Evolutionary conservation across 495 filamentous ascomycete genomes (phyloP).

Genomic region (Aspergillus ostianus): DNA sequence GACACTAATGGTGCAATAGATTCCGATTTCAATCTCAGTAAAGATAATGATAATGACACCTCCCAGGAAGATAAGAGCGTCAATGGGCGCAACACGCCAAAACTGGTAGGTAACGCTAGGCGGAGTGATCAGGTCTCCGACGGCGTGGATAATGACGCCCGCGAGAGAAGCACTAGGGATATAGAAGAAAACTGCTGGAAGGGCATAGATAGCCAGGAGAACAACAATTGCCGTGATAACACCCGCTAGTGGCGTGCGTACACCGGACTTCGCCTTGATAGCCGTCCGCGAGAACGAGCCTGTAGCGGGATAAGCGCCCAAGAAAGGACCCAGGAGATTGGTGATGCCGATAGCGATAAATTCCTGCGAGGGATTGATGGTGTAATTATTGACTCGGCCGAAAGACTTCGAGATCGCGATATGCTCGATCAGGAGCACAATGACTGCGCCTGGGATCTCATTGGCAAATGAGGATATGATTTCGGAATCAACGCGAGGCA

Average conservation of each 20-base stretch:
- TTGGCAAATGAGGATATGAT: slow-evolving; percentile 61
- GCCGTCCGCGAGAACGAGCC: slow-evolving; percentile 98
- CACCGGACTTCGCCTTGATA: slow-evolving; percentile 97
- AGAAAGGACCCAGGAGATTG: slow-evolving; percentile 89
- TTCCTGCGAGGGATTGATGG: slow-evolving; percentile 96
- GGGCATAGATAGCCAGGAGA: slow-evolving; percentile 86
- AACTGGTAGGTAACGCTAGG: slow-evolving; percentile 95
- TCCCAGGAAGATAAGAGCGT: slow-evolving; percentile 90
- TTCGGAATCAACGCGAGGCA: slow-evolving; percentile 61
- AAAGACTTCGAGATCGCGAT: slow-evolving; percentile 98
- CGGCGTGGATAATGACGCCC: slow-evolving; percentile 96
- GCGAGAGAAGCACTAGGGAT: slow-evolving; percentile 85
- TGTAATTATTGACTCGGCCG: slow-evolving; percentile 94
- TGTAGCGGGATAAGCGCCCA: slow-evolving; percentile 91
- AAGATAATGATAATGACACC: slow-evolving; percentile 93
- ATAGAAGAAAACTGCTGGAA: slow-evolving; percentile 91
- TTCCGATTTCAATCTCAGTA: slow-evolving; percentile 82
- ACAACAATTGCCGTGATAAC: slow-evolving; percentile 87
- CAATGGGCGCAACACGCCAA: slow-evolving; percentile 87
- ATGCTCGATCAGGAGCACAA: slow-evolving; percentile 93
- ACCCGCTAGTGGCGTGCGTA: slow-evolving; percentile 89
- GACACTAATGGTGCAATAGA: slow-evolving; percentile 79
- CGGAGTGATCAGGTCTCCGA: slow-evolving; percentile 90
- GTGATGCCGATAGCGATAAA: slow-evolving; percentile 92
- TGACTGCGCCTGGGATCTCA: slow-evolving; percentile 76